Base-by-base conservation (phyloP, 2,329 filamentous ascomycete genomes). In the Grosmannia penicillata region DNA sequence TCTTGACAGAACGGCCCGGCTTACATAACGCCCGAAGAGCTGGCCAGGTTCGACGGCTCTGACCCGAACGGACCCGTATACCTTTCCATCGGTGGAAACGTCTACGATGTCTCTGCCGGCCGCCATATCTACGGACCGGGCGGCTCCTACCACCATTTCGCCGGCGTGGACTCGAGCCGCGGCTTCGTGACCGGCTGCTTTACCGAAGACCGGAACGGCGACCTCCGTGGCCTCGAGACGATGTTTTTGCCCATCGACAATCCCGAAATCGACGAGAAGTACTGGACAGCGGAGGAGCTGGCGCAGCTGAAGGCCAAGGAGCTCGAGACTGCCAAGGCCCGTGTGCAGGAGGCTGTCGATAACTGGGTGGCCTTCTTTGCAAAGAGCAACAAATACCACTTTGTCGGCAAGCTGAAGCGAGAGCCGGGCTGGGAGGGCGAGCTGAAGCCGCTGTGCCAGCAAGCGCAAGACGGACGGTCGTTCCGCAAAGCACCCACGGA, bases 181-280 rank as follows among this genome's bases (percentile, higher is more conserved):
- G 85, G 79, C 17, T 98, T 86, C 58, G 77, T 98, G 9, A 96
- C 91, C 3, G 85, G 84, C 15, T 98, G 91, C 58, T 98, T 98
- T 62, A 64, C 73, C 28, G 79, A 85, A 46, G 91, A 98, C 64
- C 66, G 78, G 24, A 91, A 78, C 2, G 70, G 82, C 4, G 91
- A 98, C 61, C 62, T 95, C 56, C 73, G 82, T 44, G 91, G 91
- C 33, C 79, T 84, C 5, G 91, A 96, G 61, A 71, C 78, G 45
- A 91, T 93, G 72, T 96, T 75, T 59, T 55, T 89, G 8, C 75
- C 75, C 2, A 49, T 74, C 25, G 74, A 79, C 54, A 67, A 78
- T 50, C 63, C 68, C 1, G 63, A 66, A 39, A 68, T 81, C 21
- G 81, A 87, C 55, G 50, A 86, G 56, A 50, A 26, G 21, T 58